Evolutionary conservation across 371 early-diverging fungal species (phyloP), one percentile per base, ranked within the genome.

Genomic region (Choanephora cucurbitarum): DNA sequence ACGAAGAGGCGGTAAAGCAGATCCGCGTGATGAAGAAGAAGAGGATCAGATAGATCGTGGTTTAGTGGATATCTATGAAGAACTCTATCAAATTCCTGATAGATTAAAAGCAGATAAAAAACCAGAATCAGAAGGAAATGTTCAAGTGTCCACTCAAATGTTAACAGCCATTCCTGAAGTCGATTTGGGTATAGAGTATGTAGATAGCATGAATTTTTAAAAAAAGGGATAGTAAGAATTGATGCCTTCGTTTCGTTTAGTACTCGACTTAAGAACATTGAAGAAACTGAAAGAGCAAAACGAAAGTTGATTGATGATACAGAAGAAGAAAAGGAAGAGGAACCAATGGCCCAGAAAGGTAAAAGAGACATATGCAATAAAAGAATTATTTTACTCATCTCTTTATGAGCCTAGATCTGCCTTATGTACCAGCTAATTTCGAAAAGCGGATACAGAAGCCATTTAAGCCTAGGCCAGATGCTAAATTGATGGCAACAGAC

Each of bases 101-200:
- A 86, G 91, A 52, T 59, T 91, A 37, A 77, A 83, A 69, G 87
- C 89, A 34, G 56, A 28, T 13, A 24, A 52, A 24, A 84, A 84
- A 57, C 82, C 81, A 0, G 83, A 90, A 22, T 72, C 75, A 17
- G 95, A 96, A 63, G 95, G 94, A 19, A 94, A 89, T 59, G 91
- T 94, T 1, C 89, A 93, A 41, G 69, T 91, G 33, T 93, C 94
- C 3, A 81, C 94, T 9, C 81, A 90, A 34, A 94, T 96, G 95
- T 65, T 96, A 34, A 93, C 94, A 8, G 91, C 94, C 9, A 93
- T 96, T 51, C 97, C 95, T 5, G 95, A 95, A 69, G 91, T 95
- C 5, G 95, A 95, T 67, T 75, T 96, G 3, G 97, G 95, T 37
- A 88, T 91, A 37, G 86, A 82, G 88, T 90, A n/a, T n/a, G n/a